Evolutionary conservation across 148 eudicot species (phyloP), one percentile per base, ranked within the genome.

Genomic region (Mesembryanthemum crystallinum): DNA sequence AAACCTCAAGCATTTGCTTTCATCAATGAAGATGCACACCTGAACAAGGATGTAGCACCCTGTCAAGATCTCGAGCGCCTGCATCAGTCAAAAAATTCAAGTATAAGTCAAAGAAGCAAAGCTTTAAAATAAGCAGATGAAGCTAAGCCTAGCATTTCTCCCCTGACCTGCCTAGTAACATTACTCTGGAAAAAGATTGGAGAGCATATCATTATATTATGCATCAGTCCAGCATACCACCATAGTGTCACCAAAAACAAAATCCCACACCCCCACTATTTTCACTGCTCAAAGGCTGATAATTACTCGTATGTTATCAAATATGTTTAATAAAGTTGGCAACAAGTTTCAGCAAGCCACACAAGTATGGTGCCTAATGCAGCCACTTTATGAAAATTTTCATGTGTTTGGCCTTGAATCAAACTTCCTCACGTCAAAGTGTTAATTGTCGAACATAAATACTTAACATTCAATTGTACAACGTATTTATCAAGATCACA

Each of bases 1-100:
- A 33, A 37, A 15, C 23, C 11, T 23, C 24, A 25, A 25, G 18
- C 32, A 60, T 43, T n/a, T 18, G 15, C 3, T 18, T 32, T 27
- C 73, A 47, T 54, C 27, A 47, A 29, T 18, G 62, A 58, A 66
- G 29, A 71, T 43, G 27, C 73, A 77, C 60, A 95, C 99, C 99
- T 95, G 94, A 84, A 95, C 91, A 39, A 92, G 96, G 74, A 95
- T 95, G 83, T 92, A 95, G 90, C 99, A 95, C 32, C 97, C 90
- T 11, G 96, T 92, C 85, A 95, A 81, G 73, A 95, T 92, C 83
- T 95, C 99, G 80, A 95, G 89, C n/a, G 96, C 99, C 99, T 95
- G 89, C 88, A 82, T 64, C 67, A 73, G 32, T 42, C 17, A 43
- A 77, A 64, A 2, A 24, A 76, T 75, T 60, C 4, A 24, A 73